phyloP scores from a whole-genome alignment of 257 asterid species.

The Jaltomata sinuosa region DNA sequence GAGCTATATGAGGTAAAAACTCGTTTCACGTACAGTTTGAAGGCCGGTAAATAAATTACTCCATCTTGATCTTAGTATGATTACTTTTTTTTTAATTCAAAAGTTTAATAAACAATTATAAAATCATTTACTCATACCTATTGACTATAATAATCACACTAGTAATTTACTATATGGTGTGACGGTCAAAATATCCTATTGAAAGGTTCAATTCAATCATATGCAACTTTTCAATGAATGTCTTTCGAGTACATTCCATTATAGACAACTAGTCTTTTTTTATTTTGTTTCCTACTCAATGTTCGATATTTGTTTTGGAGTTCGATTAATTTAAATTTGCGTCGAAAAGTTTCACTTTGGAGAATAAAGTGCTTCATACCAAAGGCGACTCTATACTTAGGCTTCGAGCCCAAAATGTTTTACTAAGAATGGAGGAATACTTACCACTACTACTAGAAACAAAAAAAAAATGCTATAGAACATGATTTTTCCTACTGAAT shows the following conservation, averaged over 20 bases:
- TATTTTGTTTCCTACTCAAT: fast-evolving
- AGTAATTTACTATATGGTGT: not conserved
- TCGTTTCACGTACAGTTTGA: too few relatives aligned
- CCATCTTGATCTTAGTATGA: not conserved
- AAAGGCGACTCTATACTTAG: not conserved
- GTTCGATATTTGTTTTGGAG: not conserved
- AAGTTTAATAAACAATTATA: too few relatives aligned
- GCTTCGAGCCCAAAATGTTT: not conserved
- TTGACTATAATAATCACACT: too few relatives aligned
- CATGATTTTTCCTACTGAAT: too few relatives aligned
- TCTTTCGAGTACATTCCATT: not conserved
- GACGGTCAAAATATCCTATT: not conserved
- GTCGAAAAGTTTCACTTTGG: not conserved
- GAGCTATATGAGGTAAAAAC: too few relatives aligned
- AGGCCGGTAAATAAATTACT: not conserved
- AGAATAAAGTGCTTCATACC: too few relatives aligned
- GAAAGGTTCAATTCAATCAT: not conserved
- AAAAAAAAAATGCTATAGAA: too few relatives aligned
- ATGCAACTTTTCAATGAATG: not conserved
- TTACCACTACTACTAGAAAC: too few relatives aligned
- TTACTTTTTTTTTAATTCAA: not conserved
- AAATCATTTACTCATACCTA: not conserved
- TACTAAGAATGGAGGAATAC: fast-evolving
- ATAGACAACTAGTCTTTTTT: not conserved
- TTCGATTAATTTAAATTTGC: not conserved